Conservation (phyloP, 148 eudicot genomes). For the Fagopyrum esculentum region DNA sequence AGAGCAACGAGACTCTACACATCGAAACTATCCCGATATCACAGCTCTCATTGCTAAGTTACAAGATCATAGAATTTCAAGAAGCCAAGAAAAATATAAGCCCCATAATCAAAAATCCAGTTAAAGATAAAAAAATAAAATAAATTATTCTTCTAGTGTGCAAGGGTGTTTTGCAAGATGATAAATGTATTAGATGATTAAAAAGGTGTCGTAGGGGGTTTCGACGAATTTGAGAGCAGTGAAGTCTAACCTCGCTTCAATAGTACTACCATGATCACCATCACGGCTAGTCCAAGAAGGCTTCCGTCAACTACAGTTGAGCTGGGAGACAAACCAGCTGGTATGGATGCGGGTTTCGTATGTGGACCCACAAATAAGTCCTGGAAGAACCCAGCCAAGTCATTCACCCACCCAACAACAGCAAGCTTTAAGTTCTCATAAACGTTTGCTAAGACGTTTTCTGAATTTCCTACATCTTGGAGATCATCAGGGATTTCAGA, state of each 20-base stretch:
- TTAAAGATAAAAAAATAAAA: neutral
- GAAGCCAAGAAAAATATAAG: neutral
- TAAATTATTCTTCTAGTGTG: neutral
- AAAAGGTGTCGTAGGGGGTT: neutral
- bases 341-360: neutral
- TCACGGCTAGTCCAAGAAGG: constrained; percentile 61
- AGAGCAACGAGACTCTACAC: too few relatives aligned
- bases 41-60: neutral
- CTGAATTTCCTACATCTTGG: constrained; percentile 19
- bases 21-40: too few relatives aligned
- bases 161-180: constrained; percentile 2
- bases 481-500: constrained; percentile 14
- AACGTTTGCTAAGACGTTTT: constrained; percentile 25
- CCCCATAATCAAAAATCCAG: neutral
- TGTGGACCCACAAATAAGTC: constrained; percentile 29
- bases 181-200: neutral
- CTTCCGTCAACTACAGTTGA: constrained; percentile 25
- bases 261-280: constrained; percentile 61
- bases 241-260: constrained; percentile 40
- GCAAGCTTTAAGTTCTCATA: constrained; percentile 31
- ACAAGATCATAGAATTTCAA: neutral
- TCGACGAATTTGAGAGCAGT: constrained; percentile 37
- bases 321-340: neutral
- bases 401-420: constrained; percentile 46
- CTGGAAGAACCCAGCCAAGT: constrained; percentile 45